These are phyloP conservation scores for Schwanniomyces occidentalis DNA, from an alignment of 805 yeast genomes.

Conservation along the genomic window DNA sequence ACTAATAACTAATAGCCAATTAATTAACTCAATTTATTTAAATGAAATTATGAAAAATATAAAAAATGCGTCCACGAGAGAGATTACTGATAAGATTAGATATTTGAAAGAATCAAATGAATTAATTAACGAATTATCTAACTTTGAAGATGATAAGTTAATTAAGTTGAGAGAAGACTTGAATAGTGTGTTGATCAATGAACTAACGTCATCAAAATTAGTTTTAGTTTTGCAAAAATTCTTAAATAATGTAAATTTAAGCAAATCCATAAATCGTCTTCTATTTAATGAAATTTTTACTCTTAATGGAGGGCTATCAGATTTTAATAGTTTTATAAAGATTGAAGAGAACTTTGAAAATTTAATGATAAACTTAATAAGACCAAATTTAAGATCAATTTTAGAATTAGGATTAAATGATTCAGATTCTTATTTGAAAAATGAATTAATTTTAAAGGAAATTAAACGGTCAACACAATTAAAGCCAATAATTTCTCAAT, in stretches of 20 bases:
- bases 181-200: neutral
- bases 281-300: conserved; percentile 35
- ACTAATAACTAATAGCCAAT: conserved; percentile 27
- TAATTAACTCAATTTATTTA: conserved; percentile 25
- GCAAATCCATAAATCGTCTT: conserved; percentile 20
- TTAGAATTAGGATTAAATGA: conserved; percentile 34
- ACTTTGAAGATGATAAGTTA: conserved; percentile 1
- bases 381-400: conserved; percentile 35
- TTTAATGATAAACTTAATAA: conserved; percentile 35
- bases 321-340: conserved; percentile 30
- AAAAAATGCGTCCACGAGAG: conserved; percentile 3
- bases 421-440: conserved; percentile 22
- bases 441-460: conserved; percentile 13
- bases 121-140: neutral
- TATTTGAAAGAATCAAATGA: conserved; percentile 1
- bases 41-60: conserved; percentile 19
- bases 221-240: neutral
- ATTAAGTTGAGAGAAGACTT: conserved; percentile 1
- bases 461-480: conserved; percentile 2
- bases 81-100: neutral
- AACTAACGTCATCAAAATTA: neutral
- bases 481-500: conserved; percentile 52
- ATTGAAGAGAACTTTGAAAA: conserved; percentile 41
- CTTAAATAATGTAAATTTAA: conserved; percentile 1
- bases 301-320: conserved; percentile 23